These are phyloP conservation scores for Pseudomassariella vexata DNA, from an alignment of 2,329 filamentous ascomycete species.

Conservation along the genomic window DNA sequence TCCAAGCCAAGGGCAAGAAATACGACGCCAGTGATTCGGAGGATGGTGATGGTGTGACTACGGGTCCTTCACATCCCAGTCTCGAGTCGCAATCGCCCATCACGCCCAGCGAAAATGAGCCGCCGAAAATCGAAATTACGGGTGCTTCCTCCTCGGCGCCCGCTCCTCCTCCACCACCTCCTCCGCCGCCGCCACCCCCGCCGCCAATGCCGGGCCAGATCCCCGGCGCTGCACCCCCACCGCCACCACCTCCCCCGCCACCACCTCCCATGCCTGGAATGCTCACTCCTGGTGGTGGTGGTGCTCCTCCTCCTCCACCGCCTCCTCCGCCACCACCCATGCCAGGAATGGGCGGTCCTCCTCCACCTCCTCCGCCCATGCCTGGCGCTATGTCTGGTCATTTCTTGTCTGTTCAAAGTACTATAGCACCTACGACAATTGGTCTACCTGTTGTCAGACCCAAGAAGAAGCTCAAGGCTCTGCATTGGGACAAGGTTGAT, in stretches of 20 bases:
- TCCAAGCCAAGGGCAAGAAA: constrained; percentile 68
- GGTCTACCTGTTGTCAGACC: constrained; percentile 77
- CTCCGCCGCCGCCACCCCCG: constrained; percentile 36
- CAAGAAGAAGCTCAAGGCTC: constrained; percentile 98
- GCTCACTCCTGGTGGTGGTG: constrained; percentile 31
- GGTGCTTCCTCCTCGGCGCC: constrained; percentile 23
- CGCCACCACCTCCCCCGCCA: constrained; percentile 32
- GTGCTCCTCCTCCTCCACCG: constrained; percentile 42
- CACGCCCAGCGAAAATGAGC: constrained; percentile 56
- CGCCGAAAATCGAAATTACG: constrained; percentile 56
- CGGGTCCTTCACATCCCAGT: constrained; percentile 70
- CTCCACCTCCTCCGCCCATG: constrained; percentile 52
- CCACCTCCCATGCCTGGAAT: constrained; percentile 41
- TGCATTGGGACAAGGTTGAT: constrained; percentile 99
- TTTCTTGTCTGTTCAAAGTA: constrained; percentile 63
- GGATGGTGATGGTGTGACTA: constrained; percentile 63
- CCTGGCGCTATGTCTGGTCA: constrained; percentile 68
- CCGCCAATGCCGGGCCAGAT: constrained; percentile 18
- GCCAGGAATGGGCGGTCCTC: constrained; percentile 26
- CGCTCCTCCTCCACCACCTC: constrained; percentile 28
- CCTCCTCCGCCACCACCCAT: constrained; percentile 33
- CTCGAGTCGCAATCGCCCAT: constrained; percentile 65
- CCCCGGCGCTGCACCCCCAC: constrained; percentile 26
- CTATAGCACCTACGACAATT: constrained; percentile 50
- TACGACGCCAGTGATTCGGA: constrained; percentile 71